Evolutionary conservation across 2,329 filamentous ascomycete genomes (phyloP).

Genomic region (Byssochlamys sp.): DNA sequence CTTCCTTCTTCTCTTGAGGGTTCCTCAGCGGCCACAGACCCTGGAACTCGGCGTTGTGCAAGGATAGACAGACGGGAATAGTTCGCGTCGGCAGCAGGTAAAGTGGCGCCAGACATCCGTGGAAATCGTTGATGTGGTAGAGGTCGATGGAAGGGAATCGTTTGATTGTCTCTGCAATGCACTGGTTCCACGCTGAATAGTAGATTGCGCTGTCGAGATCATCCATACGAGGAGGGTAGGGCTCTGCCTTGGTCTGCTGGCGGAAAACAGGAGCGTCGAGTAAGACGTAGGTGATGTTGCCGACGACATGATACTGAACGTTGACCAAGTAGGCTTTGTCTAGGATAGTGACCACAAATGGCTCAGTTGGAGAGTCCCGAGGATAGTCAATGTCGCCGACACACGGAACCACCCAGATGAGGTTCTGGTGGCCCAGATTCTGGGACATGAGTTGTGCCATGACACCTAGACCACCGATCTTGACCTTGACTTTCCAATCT

Average conservation of each 20-base stretch:
- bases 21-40: constrained; percentile 53
- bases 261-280: constrained; percentile 54
- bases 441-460: constrained; percentile 58
- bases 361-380: not conserved
- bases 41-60: constrained; percentile 57
- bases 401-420: not conserved
- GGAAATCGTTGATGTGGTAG: constrained; percentile 53
- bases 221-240: constrained; percentile 54
- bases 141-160: constrained; percentile 47
- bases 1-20: constrained; percentile 45
- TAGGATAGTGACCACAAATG: constrained; percentile 32
- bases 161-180: constrained; percentile 49
- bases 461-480: constrained; percentile 55
- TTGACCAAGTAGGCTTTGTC: constrained; percentile 46
- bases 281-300: constrained; percentile 54
- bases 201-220: constrained; percentile 53
- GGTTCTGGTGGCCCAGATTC: constrained; percentile 41
- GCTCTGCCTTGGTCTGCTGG: constrained; percentile 48
- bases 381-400: not conserved
- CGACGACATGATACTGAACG: constrained; percentile 48
- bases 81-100: constrained; percentile 41
- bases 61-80: constrained; percentile 40
- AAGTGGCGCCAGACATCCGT: constrained; percentile 48
- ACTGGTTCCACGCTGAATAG: constrained; percentile 56
- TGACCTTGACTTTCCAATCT: constrained; percentile 56